Conservation (phyloP, 2,329 filamentous ascomycete species). For the Venturia effusa region DNA sequence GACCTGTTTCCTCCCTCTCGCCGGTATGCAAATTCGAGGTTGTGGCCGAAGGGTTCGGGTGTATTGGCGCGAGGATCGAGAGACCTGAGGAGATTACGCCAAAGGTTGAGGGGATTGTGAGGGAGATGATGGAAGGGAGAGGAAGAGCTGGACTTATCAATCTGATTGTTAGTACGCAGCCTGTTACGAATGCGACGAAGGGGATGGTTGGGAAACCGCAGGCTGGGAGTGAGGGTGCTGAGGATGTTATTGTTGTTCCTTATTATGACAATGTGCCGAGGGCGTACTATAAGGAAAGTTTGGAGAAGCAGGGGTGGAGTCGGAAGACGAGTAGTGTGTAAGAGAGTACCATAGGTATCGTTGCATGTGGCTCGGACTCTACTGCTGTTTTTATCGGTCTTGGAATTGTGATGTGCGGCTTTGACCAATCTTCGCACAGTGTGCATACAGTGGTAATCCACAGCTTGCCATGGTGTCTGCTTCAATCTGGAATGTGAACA, state of each 20-base stretch:
- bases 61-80: conserved; percentile 19
- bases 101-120: conserved; percentile 18
- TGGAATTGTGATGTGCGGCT: too few species aligned
- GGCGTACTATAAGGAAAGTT: conserved; percentile 18
- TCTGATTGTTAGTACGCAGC: conserved; percentile 29
- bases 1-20: conserved; percentile 23
- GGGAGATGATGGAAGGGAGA: conserved; percentile 19
- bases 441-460: too few species aligned
- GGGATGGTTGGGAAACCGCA: conserved; percentile 34
- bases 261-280: conserved; percentile 38
- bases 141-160: conserved; percentile 28
- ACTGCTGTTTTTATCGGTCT: too few species aligned
- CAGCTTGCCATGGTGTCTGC: too few species aligned
- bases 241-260: conserved; percentile 35
- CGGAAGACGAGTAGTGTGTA: not conserved
- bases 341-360: not conserved
- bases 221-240: conserved; percentile 17
- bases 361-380: too few species aligned
- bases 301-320: conserved; percentile 7
- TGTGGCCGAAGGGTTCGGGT: conserved; percentile 32
- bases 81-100: conserved; percentile 20
- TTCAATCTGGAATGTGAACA: too few species aligned
- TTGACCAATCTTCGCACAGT: too few species aligned
- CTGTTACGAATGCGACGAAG: conserved; percentile 25
- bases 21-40: conserved; percentile 28